A percentile compares a stretch with the other conserved stretches of the same genome.
Conservation (phyloP, 1,139 yeast genomes). For the Taphrina wiesneri region DNA sequence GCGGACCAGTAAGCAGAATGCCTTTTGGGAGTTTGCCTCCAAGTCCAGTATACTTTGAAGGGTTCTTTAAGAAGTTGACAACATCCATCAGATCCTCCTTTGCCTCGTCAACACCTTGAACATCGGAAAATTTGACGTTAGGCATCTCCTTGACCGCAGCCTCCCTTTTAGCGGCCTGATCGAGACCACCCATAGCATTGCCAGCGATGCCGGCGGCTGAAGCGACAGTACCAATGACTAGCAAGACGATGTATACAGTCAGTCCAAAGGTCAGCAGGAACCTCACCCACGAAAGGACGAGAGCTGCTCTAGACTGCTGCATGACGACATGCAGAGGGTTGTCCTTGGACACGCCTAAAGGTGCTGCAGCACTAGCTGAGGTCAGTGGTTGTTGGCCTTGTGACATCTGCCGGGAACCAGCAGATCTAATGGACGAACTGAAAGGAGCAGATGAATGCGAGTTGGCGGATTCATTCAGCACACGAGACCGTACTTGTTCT, state of each 20-base stretch:
- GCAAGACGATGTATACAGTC: conserved; percentile 61
- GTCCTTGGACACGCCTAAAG: conserved; percentile 17
- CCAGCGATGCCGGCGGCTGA: conserved; percentile 53
- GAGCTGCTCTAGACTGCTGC: conserved; percentile 74
- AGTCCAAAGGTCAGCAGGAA: conserved; percentile 81
- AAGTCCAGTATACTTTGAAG: conserved; percentile 89
- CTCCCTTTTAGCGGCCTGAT: conserved; percentile 19
- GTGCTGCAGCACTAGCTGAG: neutral
- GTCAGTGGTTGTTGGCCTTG: neutral
- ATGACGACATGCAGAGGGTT: conserved; percentile 88
- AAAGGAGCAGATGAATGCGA: neutral
- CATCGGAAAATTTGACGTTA: conserved; percentile 86
- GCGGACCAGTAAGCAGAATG: conserved; percentile 95
- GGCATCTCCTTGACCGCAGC: conserved; percentile 65
- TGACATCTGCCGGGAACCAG: neutral
- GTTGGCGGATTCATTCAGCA: neutral
- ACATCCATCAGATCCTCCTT: conserved; percentile 95
- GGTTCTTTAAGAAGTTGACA: conserved; percentile 94
- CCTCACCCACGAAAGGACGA: conserved; percentile 82
- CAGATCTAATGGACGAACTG: neutral
- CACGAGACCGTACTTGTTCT: conserved; percentile 13
- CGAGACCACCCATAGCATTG: conserved; percentile 29
- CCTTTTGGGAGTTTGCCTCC: conserved; percentile 99
- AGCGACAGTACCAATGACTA: conserved; percentile 57
- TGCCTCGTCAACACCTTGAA: conserved; percentile 98